Evolutionary conservation across 164 flowering plant species (phyloP).

Genomic region (Vitis labrusca): DNA sequence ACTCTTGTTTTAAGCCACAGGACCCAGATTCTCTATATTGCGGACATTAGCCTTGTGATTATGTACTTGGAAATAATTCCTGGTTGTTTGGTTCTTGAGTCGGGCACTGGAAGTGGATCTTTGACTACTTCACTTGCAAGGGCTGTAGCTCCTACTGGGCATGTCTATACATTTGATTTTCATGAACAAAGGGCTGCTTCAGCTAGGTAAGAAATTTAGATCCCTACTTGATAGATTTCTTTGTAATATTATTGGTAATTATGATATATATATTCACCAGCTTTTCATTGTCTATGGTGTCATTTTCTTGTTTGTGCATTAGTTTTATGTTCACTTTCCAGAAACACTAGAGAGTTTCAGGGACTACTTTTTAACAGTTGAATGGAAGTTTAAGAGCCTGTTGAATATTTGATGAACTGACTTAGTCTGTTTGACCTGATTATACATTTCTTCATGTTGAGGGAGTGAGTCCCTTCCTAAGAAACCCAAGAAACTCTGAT

Average conservation of each 20-base stretch:
- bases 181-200: slow-evolving; percentile 84
- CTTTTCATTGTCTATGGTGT: not conserved
- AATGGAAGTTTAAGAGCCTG: no score
- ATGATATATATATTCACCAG: not conserved
- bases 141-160: slow-evolving; percentile 87
- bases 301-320: not conserved
- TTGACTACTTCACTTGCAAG: slow-evolving; percentile 81
- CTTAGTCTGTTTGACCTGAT: no score
- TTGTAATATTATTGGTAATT: not conserved
- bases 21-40: slow-evolving; percentile 91
- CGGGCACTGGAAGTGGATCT: slow-evolving; percentile 95
- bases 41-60: slow-evolving; percentile 82
- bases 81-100: slow-evolving; percentile 82
- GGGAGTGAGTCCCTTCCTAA: no score
- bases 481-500: no score
- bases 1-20: slow-evolving; percentile 89
- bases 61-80: slow-evolving; percentile 81
- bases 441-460: no score
- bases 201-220: slow-evolving; percentile 53
- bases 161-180: slow-evolving; percentile 85
- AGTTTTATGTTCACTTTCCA: not conserved
- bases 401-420: no score
- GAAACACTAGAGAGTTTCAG: not conserved
- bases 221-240: not conserved
- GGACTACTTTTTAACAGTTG: no score